phyloP scores from a whole-genome alignment of 441 rosid genomes.

The Populus hybrid region DNA sequence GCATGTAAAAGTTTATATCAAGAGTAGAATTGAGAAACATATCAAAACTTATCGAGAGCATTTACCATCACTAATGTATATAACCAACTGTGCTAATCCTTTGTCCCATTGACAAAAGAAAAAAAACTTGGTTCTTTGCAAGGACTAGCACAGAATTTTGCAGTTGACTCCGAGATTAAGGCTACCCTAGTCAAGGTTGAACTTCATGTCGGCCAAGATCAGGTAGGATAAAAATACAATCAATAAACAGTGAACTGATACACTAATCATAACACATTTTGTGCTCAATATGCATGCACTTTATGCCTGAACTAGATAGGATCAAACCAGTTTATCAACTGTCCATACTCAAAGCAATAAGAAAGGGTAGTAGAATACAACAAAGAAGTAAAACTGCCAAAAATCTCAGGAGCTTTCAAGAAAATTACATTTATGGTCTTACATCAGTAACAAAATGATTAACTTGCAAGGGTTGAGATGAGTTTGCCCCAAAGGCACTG shows the following conservation, averaged over 20 bases:
- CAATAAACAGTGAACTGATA: background rate
- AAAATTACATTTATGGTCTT: background rate
- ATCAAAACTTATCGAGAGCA: background rate
- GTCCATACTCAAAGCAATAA: background rate
- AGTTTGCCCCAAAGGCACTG: background rate
- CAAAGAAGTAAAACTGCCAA: background rate
- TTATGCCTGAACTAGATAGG: background rate
- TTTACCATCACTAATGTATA: background rate
- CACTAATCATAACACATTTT: background rate
- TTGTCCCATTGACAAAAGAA: background rate
- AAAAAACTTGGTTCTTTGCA: background rate
- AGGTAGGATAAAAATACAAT: background rate
- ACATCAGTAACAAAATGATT: background rate
- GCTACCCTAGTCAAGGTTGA: background rate
- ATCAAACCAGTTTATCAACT: background rate
- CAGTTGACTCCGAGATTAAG: background rate
- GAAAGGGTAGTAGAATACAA: no score
- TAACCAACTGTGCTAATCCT: background rate
- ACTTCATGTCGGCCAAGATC: background rate
- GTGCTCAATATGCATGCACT: background rate
- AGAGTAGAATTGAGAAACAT: background rate
- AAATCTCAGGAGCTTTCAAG: background rate
- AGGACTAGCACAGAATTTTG: background rate
- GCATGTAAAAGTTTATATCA: background rate
- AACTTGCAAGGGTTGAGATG: background rate